Conservation (phyloP, 2,329 filamentous ascomycete genomes). For the Teratosphaeriaceae sp. region DNA sequence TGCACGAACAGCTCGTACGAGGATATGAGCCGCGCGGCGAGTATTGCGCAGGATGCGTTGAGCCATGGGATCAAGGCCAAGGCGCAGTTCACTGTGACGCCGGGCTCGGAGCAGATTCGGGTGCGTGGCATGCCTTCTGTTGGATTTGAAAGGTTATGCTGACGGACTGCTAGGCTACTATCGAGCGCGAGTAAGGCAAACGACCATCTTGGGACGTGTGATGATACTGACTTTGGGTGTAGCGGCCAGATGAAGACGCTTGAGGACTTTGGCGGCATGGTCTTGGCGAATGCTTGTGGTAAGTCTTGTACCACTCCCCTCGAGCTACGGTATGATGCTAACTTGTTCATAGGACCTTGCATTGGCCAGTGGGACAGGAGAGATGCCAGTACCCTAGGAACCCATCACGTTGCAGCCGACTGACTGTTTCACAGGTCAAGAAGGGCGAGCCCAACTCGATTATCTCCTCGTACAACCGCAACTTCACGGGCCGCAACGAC, state of each 20-base stretch:
- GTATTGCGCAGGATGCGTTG: constrained; percentile 85
- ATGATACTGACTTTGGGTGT: constrained; percentile 81
- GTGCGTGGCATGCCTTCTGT: neutral
- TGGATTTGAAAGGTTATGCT: neutral
- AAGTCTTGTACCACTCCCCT: no score
- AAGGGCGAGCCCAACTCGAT: constrained; percentile 97
- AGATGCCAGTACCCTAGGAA: neutral
- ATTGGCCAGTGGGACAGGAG: constrained; percentile 7
- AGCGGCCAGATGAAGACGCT: constrained; percentile 70
- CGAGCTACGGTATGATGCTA: no score
- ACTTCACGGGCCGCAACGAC: constrained; percentile 98
- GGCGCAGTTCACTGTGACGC: constrained; percentile 87
- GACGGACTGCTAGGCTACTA: constrained; percentile 5
- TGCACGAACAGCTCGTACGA: constrained; percentile 90
- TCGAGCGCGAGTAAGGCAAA: constrained; percentile 1
- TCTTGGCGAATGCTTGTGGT: constrained; percentile 89
- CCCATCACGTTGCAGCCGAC: neutral
- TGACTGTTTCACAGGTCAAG: constrained; percentile 81
- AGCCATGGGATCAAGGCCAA: constrained; percentile 92
- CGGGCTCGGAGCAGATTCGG: constrained; percentile 96
- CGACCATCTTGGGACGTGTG: constrained; percentile 26
- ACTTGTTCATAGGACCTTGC: no score
- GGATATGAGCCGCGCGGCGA: constrained; percentile 91
- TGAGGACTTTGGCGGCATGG: constrained; percentile 90
- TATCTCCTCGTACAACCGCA: constrained; percentile 98